These are phyloP conservation scores for Corrigiola litoralis DNA, from an alignment of 179 eudicot genomes.

Conservation along the genomic window DNA sequence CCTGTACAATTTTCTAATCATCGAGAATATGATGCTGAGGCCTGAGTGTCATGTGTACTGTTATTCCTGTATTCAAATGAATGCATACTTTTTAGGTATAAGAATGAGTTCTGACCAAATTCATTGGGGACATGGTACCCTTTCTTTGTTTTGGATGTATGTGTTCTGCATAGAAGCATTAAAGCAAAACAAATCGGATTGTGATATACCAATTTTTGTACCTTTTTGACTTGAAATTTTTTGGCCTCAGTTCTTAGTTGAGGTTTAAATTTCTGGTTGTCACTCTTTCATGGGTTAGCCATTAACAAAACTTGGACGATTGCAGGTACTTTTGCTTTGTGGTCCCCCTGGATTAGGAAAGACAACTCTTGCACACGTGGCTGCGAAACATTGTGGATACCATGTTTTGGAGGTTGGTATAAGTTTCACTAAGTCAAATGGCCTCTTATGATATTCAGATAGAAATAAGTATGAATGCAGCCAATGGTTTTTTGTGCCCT, in stretches of 20 bases:
- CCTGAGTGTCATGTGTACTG: too few relatives aligned
- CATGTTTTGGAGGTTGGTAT: constrained; percentile 83
- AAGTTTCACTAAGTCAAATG: not conserved
- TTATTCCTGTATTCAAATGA: too few relatives aligned
- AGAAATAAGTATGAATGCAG: too few relatives aligned
- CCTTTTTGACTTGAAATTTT: not conserved
- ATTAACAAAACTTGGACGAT: constrained; percentile 6
- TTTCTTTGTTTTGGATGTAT: not conserved
- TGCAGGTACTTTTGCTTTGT: constrained; percentile 93
- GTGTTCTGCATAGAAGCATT: not conserved
- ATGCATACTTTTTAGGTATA: too few relatives aligned
- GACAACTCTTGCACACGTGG: constrained; percentile 97
- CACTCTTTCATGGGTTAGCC: not conserved
- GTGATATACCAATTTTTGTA: too few relatives aligned
- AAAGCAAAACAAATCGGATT: not conserved
- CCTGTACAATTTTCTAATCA: too few relatives aligned
- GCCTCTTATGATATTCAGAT: too few relatives aligned
- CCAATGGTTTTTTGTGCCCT: too few relatives aligned
- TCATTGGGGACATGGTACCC: not conserved
- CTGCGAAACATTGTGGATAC: constrained; percentile 96
- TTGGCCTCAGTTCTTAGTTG: not conserved
- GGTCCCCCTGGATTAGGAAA: constrained; percentile 98
- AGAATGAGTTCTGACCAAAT: not conserved
- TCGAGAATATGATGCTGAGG: too few relatives aligned
- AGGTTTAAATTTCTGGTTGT: not conserved